Percentiles rank a stretch among this genome's conserved stretches.
Conservation (phyloP, 495 filamentous ascomycete species). For the Articulospora tetracladia region DNA sequence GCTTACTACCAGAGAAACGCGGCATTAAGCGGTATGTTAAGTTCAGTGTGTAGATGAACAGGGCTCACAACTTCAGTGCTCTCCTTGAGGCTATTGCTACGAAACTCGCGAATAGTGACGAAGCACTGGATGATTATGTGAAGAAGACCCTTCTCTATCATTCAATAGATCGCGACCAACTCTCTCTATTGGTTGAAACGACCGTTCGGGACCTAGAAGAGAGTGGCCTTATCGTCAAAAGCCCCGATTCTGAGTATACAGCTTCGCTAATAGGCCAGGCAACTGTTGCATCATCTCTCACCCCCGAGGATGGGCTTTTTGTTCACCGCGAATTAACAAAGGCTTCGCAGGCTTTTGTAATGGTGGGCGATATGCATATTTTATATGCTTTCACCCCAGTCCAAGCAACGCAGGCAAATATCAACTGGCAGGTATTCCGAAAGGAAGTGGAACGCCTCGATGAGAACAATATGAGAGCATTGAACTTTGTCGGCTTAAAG, state of each 20-base stretch:
- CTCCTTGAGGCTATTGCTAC: constrained; percentile 73
- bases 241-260: constrained; percentile 46
- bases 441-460: constrained; percentile 66
- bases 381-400: constrained; percentile 80
- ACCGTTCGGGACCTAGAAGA: constrained; percentile 49
- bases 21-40: constrained; percentile 58
- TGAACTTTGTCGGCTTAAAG: constrained; percentile 65
- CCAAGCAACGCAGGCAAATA: constrained; percentile 44
- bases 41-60: not conserved
- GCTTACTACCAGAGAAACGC: constrained; percentile 62
- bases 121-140: constrained; percentile 69
- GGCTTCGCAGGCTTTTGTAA: constrained; percentile 70
- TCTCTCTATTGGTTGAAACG: constrained; percentile 51
- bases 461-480: constrained; percentile 65
- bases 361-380: constrained; percentile 83
- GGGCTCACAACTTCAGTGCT: constrained; percentile 41
- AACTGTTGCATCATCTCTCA: constrained; percentile 67
- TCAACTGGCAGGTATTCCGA: constrained; percentile 74
- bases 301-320: constrained; percentile 75
- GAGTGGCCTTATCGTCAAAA: constrained; percentile 51
- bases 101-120: constrained; percentile 61
- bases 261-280: constrained; percentile 68
- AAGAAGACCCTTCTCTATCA: constrained; percentile 63
- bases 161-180: constrained; percentile 34
- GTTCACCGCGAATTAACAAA: constrained; percentile 64